phyloP scores from a whole-genome alignment of 225 moss, liverwort and hornwort species.

The Physcomitrellopsis africana region DNA sequence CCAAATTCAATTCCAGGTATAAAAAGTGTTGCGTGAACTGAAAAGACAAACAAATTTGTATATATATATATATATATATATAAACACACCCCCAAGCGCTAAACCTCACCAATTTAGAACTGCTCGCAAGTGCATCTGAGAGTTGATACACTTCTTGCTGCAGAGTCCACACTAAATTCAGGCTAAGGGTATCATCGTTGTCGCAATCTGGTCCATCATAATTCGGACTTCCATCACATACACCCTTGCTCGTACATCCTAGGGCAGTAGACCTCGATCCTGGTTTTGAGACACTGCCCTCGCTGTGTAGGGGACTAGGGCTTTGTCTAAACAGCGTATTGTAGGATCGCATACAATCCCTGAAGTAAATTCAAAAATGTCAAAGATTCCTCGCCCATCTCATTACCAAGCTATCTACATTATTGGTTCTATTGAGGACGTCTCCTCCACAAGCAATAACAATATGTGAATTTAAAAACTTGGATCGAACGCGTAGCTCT shows the following conservation, averaged over 20 bases:
- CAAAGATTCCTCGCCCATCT: neutral
- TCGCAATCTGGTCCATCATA: slow-evolving; percentile 52
- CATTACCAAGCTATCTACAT: too few relatives aligned
- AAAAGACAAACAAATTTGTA: neutral
- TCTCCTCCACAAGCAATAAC: slow-evolving; percentile 1
- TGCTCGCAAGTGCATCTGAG: slow-evolving; percentile 56
- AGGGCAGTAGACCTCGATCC: slow-evolving; percentile 34
- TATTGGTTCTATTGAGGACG: neutral
- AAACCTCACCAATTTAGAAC: slow-evolving; percentile 57
- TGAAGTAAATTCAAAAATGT: slow-evolving; percentile 35
- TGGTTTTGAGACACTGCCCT: slow-evolving; percentile 42
- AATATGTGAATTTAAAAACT: neutral
- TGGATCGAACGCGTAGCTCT: neutral
- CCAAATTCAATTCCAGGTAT: neutral
- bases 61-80: too few relatives aligned
- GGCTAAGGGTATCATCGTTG: slow-evolving; percentile 47
- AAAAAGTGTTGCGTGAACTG: neutral
- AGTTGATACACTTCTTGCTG: slow-evolving; percentile 77
- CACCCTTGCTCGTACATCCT: slow-evolving; percentile 26
- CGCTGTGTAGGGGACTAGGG: slow-evolving; percentile 42
- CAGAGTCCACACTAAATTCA: slow-evolving; percentile 58
- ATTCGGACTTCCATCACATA: slow-evolving; percentile 52
- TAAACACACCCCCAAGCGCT: neutral
- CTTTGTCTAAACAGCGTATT: slow-evolving; percentile 52
- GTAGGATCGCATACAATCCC: slow-evolving; percentile 55